phyloP scores from a whole-genome alignment of 1,139 yeast genomes.

The Magnusiomyces clavatus region DNA sequence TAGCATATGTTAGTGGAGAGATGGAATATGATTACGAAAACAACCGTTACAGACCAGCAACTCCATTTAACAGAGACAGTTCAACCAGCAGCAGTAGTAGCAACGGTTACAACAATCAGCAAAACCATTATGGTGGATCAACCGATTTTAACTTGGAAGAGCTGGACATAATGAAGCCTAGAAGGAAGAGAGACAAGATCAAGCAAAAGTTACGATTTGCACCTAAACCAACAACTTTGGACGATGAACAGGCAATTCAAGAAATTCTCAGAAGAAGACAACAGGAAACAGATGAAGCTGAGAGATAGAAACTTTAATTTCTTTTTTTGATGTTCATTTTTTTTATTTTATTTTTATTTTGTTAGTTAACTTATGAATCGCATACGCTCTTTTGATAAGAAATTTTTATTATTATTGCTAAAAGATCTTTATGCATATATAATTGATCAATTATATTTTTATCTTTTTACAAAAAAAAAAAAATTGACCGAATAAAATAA shows the following conservation, averaged over 20 bases:
- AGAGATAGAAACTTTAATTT: neutral
- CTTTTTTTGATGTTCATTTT: neutral
- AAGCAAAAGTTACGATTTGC: constrained; percentile 24
- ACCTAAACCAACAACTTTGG: constrained; percentile 23
- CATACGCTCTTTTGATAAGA: neutral
- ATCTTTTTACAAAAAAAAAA: neutral
- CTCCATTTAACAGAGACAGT: neutral
- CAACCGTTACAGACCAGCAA: neutral
- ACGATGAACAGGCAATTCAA: constrained; percentile 33
- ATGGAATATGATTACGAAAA: neutral
- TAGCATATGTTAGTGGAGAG: constrained; percentile 5
- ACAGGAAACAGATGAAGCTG: constrained; percentile 20
- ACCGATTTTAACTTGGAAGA: neutral
- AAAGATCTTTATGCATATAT: no score
- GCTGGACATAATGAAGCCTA: constrained; percentile 38
- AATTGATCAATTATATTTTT: no score
- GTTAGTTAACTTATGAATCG: neutral
- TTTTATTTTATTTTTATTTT: constrained; percentile 2
- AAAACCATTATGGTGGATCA: neutral
- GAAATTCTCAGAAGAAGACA: constrained; percentile 34
- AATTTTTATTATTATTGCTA: neutral
- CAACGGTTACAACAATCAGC: neutral
- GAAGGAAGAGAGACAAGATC: constrained; percentile 33
- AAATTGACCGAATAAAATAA: neutral
- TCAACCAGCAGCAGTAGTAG: neutral